A percentile compares a stretch with the other conserved stretches of the same genome.
phyloP scores from a whole-genome alignment of 129 eudicot species.

The Escallonia rubra region DNA sequence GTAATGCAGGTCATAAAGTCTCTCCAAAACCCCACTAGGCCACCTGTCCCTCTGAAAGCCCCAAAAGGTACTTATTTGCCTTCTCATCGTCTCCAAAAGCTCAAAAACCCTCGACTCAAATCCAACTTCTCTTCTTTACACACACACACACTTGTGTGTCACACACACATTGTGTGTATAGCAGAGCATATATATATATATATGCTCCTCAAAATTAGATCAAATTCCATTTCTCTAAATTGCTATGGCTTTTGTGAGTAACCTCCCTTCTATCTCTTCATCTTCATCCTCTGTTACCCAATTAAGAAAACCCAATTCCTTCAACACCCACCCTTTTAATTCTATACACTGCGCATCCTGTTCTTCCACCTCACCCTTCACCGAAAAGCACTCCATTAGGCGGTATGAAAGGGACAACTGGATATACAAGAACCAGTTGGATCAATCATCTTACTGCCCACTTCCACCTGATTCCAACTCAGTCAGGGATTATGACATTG shows the following conservation, averaged over 20 bases:
- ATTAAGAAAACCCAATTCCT: slow-evolving; percentile 26
- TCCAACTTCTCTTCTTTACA: slow-evolving; percentile 14
- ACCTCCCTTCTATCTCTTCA: slow-evolving; percentile 42
- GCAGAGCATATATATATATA: background rate
- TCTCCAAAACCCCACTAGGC: background rate
- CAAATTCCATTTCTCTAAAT: background rate
- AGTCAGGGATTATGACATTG: slow-evolving; percentile 71
- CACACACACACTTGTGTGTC: slow-evolving; percentile 2
- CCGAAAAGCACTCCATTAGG: slow-evolving; percentile 70
- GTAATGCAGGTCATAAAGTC: slow-evolving; percentile 3
- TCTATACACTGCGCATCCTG: slow-evolving; percentile 25
- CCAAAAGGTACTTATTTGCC: slow-evolving; percentile 54
- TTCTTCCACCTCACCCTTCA: slow-evolving; percentile 63
- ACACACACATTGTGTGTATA: too few species aligned
- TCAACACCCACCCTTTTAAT: slow-evolving; percentile 10
- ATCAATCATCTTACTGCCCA: slow-evolving; percentile 19
- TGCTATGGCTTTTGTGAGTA: slow-evolving; percentile 52
- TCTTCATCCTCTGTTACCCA: slow-evolving; percentile 30
- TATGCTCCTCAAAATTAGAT: background rate
- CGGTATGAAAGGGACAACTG: slow-evolving; percentile 79
- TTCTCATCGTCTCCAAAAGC: slow-evolving; percentile 48
- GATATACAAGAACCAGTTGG: slow-evolving; percentile 46
- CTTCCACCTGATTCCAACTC: slow-evolving; percentile 22
- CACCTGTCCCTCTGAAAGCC: slow-evolving; percentile 39
- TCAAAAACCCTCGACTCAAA: slow-evolving; percentile 15